Base-by-base conservation (phyloP, 2,329 filamentous ascomycete genomes). In the Clonostachys rhizophaga region DNA sequence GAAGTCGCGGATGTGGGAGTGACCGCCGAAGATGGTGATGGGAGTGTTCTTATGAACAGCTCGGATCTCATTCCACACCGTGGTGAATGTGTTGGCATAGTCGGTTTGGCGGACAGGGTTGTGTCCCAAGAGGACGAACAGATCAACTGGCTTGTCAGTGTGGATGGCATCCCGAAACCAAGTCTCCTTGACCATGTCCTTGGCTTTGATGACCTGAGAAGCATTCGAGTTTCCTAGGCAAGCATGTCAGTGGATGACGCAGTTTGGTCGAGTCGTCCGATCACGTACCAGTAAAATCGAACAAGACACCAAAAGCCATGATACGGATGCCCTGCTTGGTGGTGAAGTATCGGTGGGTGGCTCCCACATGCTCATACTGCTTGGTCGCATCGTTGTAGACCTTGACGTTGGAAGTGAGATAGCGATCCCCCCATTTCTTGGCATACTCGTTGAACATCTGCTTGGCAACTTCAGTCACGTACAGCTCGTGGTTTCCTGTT, bases 1-100 rank as follows among this genome's bases (percentile, higher is more conserved):
- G 58, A 85, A 84, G 58, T 87, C 83, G 14, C 84, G 78, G 50
- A 84, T 76, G 57, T 86, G 83, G 36, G 70, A 76, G 62, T 86
- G 83, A 10, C 82, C 83, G 17, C 82, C 83, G 52, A 87, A 83
- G 46, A 81, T 74, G 59, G 86, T 81, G 42, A 87, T 76, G 0
- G 83, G 83, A 2, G 75, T 78, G 13, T 74, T 65, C 2, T 80
- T 76, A 45, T 76, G 75, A 16, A 72, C 63, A 11, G 70, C 68
- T 14, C 83, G 76, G 52, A 87, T 85, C 33, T 79, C 75, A 40
- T 77, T 68, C 54, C 78, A 76, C 13, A 87, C 64, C 6, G 56
- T 51, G 49, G 62, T 60, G 40, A 72, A 66, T 2, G 69, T 76
- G 55, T 70, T 75, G 17, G 63, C 68, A 6, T 59, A 64, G 12